Conservation (phyloP, 2,329 filamentous ascomycete genomes). For the Sphaerulina vaccinii region DNA sequence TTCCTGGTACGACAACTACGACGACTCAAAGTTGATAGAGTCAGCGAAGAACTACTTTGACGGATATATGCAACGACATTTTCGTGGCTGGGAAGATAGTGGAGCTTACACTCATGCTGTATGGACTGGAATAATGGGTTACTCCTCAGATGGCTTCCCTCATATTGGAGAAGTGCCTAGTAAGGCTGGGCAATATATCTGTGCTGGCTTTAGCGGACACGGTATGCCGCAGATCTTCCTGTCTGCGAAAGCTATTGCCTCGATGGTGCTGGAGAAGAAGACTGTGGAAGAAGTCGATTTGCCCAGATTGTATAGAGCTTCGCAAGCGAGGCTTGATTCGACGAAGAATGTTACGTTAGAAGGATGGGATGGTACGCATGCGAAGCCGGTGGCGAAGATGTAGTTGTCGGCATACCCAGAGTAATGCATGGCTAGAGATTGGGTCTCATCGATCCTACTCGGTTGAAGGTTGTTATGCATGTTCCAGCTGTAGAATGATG, state of each 20-base stretch:
- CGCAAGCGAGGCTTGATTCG: slow-evolving; percentile 18
- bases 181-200: slow-evolving; percentile 22
- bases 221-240: slow-evolving; percentile 29
- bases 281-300: slow-evolving; percentile 20
- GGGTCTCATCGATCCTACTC: no score
- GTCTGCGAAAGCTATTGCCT: slow-evolving; percentile 24
- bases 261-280: slow-evolving; percentile 18
- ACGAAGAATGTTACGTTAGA: slow-evolving; percentile 21
- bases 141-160: slow-evolving; percentile 26
- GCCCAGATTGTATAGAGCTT: slow-evolving; percentile 23
- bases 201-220: slow-evolving; percentile 29
- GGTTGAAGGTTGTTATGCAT: no score
- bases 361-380: slow-evolving; percentile 15
- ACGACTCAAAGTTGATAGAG: slow-evolving; percentile 50
- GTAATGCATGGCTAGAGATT: no score
- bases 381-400: slow-evolving; percentile 18
- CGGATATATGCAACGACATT: slow-evolving; percentile 50
- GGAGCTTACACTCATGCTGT: slow-evolving; percentile 36
- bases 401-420: neutral
- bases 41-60: slow-evolving; percentile 47
- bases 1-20: slow-evolving; percentile 49
- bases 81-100: slow-evolving; percentile 51
- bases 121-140: slow-evolving; percentile 46
- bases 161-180: slow-evolving; percentile 28
- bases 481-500: no score